phyloP scores from a whole-genome alignment of 225 moss, liverwort and hornwort species.

The Bryum argenteum region DNA sequence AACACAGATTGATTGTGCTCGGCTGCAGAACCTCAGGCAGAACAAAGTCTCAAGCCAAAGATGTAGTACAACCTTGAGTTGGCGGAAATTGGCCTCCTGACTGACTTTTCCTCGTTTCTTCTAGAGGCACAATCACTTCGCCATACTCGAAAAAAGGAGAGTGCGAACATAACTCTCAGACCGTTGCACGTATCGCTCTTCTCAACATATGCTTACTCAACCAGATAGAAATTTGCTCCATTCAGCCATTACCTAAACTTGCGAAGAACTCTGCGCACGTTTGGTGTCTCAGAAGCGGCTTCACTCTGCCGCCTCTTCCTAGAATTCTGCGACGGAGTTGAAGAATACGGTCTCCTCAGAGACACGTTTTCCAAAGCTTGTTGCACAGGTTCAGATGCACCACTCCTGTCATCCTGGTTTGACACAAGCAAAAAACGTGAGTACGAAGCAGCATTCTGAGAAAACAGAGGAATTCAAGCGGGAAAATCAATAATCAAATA shows the following conservation, averaged over 20 bases:
- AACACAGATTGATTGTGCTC: slow-evolving; percentile 34
- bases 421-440: not conserved
- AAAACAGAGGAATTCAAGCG: not conserved
- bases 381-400: slow-evolving; percentile 1
- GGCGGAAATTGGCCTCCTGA: not conserved
- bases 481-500: too few relatives aligned
- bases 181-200: not conserved
- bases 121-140: not conserved
- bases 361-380: slow-evolving; percentile 15
- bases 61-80: not conserved
- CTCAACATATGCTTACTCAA: not conserved
- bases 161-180: not conserved
- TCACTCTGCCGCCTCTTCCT: slow-evolving; percentile 43
- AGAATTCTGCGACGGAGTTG: slow-evolving; percentile 1
- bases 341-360: slow-evolving; percentile 19
- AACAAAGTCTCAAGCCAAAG: not conserved
- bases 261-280: slow-evolving; percentile 36
- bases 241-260: slow-evolving; percentile 39
- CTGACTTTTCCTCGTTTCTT: not conserved
- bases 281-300: slow-evolving; percentile 21
- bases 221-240: not conserved
- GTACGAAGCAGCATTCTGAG: not conserved
- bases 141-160: not conserved
- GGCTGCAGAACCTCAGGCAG: slow-evolving; percentile 6
- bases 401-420: slow-evolving; percentile 39